These are phyloP conservation scores for Xylaria sp. DNA, from an alignment of 2,329 filamentous ascomycete species.

Conservation along the genomic window DNA sequence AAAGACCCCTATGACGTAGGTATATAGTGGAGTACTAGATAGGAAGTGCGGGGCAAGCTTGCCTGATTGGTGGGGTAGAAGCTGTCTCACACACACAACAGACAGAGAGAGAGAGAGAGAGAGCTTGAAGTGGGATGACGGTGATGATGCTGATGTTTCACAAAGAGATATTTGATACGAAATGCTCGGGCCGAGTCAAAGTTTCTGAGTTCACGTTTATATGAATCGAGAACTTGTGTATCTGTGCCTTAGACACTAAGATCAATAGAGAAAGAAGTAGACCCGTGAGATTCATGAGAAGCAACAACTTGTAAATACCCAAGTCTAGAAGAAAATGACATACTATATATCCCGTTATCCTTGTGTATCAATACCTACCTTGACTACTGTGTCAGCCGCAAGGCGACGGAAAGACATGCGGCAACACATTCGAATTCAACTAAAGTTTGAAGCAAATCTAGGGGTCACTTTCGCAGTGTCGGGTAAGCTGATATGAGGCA, in stretches of 20 bases:
- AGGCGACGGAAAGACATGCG: not conserved
- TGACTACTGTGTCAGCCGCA: no score
- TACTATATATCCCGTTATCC: no score
- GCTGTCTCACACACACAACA: not conserved
- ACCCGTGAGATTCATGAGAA: no score
- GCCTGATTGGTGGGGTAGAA: not conserved
- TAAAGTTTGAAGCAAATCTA: not conserved
- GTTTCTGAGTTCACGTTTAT: not conserved
- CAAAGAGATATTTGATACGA: not conserved
- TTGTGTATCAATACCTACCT: no score
- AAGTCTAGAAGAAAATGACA: no score
- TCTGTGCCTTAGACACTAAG: no score
- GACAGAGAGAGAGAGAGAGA: no score
- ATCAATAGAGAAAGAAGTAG: no score
- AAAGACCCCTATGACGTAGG: conserved; percentile 36
- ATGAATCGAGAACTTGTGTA: no score
- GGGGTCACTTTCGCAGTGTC: not conserved
- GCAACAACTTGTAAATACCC: no score
- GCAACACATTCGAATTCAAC: not conserved
- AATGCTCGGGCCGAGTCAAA: not conserved
- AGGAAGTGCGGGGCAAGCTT: conserved; percentile 17
- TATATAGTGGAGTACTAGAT: conserved; percentile 18
- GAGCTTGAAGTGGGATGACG: not conserved
- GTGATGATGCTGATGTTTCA: not conserved
- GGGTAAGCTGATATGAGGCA: not conserved